Evolutionary conservation across 2,329 filamentous ascomycete species (phyloP).

Genomic region (Pseudocercospora fijiensis): DNA sequence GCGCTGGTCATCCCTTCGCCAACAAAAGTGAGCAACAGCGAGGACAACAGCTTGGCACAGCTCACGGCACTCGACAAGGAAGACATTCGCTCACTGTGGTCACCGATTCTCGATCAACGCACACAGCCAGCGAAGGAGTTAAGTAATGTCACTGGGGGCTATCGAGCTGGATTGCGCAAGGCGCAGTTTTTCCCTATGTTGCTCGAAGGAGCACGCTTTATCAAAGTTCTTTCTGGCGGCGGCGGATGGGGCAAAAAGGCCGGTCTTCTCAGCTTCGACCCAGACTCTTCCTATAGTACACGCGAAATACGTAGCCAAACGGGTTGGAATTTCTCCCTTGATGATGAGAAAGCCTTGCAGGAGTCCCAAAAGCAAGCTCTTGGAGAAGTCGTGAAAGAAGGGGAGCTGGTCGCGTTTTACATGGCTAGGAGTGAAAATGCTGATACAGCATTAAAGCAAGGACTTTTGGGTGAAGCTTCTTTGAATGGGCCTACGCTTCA

Average conservation of each 20-base stretch:
- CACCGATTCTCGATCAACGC: neutral
- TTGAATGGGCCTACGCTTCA: neutral
- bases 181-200: neutral
- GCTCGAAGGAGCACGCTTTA: conserved; percentile 42
- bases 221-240: conserved; percentile 68
- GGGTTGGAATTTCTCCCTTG: conserved; percentile 53
- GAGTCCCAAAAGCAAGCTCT: conserved; percentile 41
- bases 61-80: neutral
- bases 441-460: conserved; percentile 6
- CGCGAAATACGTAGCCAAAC: conserved; percentile 55
- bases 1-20: conserved; percentile 62
- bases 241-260: conserved; percentile 82
- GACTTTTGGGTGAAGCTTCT: neutral
- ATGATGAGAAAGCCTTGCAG: conserved; percentile 37
- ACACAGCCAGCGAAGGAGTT: too few relatives aligned
- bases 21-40: neutral
- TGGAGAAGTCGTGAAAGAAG: conserved; percentile 60
- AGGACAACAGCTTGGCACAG: neutral
- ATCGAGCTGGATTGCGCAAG: neutral
- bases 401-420: conserved; percentile 67
- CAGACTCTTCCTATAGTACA: conserved; percentile 57
- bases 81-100: neutral
- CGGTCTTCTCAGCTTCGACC: conserved; percentile 75
- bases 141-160: neutral
- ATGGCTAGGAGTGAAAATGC: conserved; percentile 38